Evolutionary conservation across 805 yeast genomes (phyloP).

Genomic region (Sugiyamaella americana): DNA sequence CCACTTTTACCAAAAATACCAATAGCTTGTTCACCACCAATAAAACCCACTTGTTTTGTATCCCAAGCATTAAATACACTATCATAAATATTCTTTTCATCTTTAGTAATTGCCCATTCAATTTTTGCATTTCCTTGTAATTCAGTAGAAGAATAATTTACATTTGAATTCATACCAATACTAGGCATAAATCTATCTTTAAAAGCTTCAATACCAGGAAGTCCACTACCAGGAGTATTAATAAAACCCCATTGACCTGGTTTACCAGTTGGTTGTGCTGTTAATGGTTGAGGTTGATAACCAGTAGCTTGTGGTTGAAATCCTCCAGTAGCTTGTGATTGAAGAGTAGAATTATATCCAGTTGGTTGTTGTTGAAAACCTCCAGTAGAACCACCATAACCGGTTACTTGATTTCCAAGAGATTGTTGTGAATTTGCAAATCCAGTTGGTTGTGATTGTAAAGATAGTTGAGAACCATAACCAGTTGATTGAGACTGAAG

Average conservation of each 20-base stretch:
- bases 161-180: not conserved
- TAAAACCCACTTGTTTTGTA: slow-evolving; percentile 52
- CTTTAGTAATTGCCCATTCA: slow-evolving; percentile 78
- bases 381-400: slow-evolving; percentile 20
- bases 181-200: slow-evolving; percentile 58
- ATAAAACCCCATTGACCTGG: slow-evolving; percentile 83
- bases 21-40: slow-evolving; percentile 78
- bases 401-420: slow-evolving; percentile 20
- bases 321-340: slow-evolving; percentile 22
- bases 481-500: not conserved
- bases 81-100: slow-evolving; percentile 80
- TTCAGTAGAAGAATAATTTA: slow-evolving; percentile 26
- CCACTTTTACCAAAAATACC: slow-evolving; percentile 89
- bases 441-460: slow-evolving; percentile 19
- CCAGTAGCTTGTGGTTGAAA: slow-evolving; percentile 18
- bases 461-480: not conserved
- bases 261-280: slow-evolving; percentile 48
- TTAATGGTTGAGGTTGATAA: slow-evolving; percentile 25
- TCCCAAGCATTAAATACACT: slow-evolving; percentile 89
- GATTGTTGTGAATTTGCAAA: slow-evolving; percentile 14
- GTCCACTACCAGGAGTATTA: slow-evolving; percentile 59
- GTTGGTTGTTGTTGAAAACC: slow-evolving; percentile 28
- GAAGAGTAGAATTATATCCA: slow-evolving; percentile 31
- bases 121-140: slow-evolving; percentile 47
- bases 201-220: slow-evolving; percentile 65